phyloP scores from a whole-genome alignment of 345 rosid species.

The Eucalyptus microcorys region DNA sequence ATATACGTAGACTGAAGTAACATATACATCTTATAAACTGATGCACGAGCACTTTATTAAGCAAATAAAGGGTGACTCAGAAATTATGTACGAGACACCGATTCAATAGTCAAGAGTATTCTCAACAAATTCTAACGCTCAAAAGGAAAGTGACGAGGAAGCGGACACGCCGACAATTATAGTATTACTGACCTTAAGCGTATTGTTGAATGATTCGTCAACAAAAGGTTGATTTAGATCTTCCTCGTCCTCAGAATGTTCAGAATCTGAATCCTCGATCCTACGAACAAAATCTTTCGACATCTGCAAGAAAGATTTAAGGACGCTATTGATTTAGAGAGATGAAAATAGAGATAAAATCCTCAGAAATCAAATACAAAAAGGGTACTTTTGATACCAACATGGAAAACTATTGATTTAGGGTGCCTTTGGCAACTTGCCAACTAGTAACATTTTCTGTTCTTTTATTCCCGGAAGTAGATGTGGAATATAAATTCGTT shows the following conservation, averaged over 20 bases:
- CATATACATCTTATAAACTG: background rate
- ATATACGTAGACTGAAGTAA: background rate
- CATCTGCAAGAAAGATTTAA: background rate
- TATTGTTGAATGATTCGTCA: no score
- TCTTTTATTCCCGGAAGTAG: no score
- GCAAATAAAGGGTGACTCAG: background rate
- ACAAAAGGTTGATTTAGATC: no score
- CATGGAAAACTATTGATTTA: background rate
- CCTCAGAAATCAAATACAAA: background rate
- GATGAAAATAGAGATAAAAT: background rate
- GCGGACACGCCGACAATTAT: background rate
- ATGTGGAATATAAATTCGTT: no score
- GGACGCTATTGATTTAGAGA: background rate
- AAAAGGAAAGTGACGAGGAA: background rate
- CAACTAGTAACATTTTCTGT: no score
- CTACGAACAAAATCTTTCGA: background rate
- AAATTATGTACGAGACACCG: background rate
- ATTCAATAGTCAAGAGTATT: background rate
- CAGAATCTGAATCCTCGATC: background rate
- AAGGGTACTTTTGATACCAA: background rate
- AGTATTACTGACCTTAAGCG: no score
- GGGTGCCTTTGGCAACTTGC: no score
- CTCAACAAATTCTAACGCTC: background rate
- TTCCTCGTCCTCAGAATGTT: background rate
- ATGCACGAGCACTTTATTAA: background rate